These are phyloP conservation scores for Penicillium hesseltinei DNA, from an alignment of 2,329 filamentous ascomycete species.

Conservation along the genomic window DNA sequence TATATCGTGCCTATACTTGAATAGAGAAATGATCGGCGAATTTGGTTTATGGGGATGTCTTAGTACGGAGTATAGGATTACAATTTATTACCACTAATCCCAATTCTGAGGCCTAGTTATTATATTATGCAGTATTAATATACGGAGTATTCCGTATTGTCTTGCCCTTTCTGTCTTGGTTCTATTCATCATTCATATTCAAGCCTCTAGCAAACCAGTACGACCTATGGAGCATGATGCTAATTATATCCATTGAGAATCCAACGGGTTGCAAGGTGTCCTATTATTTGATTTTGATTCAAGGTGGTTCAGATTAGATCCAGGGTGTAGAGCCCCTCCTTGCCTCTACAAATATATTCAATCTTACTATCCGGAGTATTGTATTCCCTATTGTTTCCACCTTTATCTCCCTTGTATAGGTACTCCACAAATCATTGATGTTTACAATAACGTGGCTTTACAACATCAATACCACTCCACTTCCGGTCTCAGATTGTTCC, in stretches of 20 bases:
- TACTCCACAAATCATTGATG: background rate
- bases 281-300: background rate
- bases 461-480: background rate
- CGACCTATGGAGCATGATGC: background rate
- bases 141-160: too few species aligned
- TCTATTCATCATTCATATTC: background rate
- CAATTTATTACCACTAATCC: background rate
- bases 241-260: constrained; percentile 8
- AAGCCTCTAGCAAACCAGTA: background rate
- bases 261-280: constrained; percentile 4
- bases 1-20: background rate
- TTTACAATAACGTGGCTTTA: background rate
- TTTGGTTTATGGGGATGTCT: background rate
- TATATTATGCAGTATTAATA: background rate
- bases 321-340: background rate
- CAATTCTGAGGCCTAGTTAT: background rate
- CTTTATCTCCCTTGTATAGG: background rate
- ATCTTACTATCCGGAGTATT: background rate
- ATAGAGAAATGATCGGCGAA: constrained; percentile 3
- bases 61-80: background rate
- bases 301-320: background rate
- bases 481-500: background rate
- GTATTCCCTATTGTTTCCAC: background rate
- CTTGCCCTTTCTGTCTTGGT: background rate
- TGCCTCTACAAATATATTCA: background rate